These are phyloP conservation scores for Alternaria arborescens DNA, from an alignment of 2,329 filamentous ascomycete genomes.

Conservation along the genomic window DNA sequence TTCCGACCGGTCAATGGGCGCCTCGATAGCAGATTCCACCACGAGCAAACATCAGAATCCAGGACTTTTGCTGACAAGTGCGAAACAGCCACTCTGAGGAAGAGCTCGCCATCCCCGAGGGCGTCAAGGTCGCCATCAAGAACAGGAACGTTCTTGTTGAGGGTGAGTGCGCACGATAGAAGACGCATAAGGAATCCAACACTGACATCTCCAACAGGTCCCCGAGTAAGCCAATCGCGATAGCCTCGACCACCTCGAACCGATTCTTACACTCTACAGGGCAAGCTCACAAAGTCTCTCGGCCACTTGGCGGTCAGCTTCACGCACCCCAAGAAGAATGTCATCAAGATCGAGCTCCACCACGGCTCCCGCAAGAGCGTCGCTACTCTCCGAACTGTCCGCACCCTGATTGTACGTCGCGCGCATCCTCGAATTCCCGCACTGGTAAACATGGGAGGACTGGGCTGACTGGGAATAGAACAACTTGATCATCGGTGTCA, in stretches of 20 bases:
- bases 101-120: constrained; percentile 92
- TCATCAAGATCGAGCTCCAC: constrained; percentile 98
- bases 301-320: constrained; percentile 97
- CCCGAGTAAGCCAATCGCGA: constrained; percentile 40
- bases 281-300: constrained; percentile 97
- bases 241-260: constrained; percentile 10
- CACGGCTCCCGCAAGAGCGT: constrained; percentile 98
- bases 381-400: constrained; percentile 96
- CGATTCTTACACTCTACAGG: constrained; percentile 56
- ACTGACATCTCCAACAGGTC: constrained; percentile 37
- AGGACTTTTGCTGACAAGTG: constrained; percentile 43
- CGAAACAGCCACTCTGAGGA: constrained; percentile 81
- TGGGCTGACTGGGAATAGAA: constrained; percentile 58
- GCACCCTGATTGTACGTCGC: constrained; percentile 77
- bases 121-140: constrained; percentile 98
- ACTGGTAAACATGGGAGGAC: constrained; percentile 5
- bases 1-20: constrained; percentile 23
- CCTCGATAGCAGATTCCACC: constrained; percentile 19
- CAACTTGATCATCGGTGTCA: constrained; percentile 98
- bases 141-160: constrained; percentile 95
- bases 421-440: constrained; percentile 2
- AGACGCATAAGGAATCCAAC: constrained; percentile 12
- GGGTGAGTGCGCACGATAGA: constrained; percentile 71
- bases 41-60: constrained; percentile 24
- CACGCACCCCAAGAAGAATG: constrained; percentile 81